Evolutionary conservation across 371 early-diverging fungal genomes (phyloP).

Genomic region (Nematocida sp.): DNA sequence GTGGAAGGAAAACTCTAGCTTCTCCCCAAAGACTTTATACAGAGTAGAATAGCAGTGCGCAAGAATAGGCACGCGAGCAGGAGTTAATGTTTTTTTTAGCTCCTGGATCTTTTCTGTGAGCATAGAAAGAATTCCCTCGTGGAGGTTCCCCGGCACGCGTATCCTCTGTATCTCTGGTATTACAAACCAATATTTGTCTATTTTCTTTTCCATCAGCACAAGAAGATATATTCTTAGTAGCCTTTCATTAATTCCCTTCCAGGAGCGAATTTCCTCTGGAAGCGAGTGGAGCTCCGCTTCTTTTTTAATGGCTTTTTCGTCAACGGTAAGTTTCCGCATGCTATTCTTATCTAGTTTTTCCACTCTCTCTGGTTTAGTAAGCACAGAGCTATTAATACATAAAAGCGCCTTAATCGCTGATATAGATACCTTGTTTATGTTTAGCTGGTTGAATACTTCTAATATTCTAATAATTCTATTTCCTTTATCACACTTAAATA

Average conservation of each 20-base stretch:
- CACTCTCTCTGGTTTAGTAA: slow-evolving; percentile 27
- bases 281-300: slow-evolving; percentile 53
- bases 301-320: slow-evolving; percentile 52
- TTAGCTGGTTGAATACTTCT: slow-evolving; percentile 45
- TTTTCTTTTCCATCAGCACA: slow-evolving; percentile 3
- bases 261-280: slow-evolving; percentile 43
- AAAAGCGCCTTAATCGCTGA: slow-evolving; percentile 20
- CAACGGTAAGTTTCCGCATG: slow-evolving; percentile 42
- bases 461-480: slow-evolving; percentile 42
- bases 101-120: slow-evolving; percentile 7
- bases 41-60: slow-evolving; percentile 23
- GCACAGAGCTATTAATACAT: slow-evolving; percentile 3
- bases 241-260: slow-evolving; percentile 51
- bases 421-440: slow-evolving; percentile 24
- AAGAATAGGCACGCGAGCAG: slow-evolving; percentile 12
- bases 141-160: slow-evolving; percentile 31
- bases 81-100: slow-evolving; percentile 26
- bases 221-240: slow-evolving; percentile 46
- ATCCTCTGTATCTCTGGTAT: slow-evolving; percentile 31
- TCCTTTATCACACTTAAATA: slow-evolving; percentile 51
- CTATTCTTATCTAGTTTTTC: neutral
- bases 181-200: slow-evolving; percentile 27
- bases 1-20: slow-evolving; percentile 47
- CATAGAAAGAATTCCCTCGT: slow-evolving; percentile 36
- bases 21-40: slow-evolving; percentile 20